These are phyloP conservation scores for Calonectria hawksworthii DNA, from an alignment of 2,329 filamentous ascomycete genomes.

Conservation along the genomic window DNA sequence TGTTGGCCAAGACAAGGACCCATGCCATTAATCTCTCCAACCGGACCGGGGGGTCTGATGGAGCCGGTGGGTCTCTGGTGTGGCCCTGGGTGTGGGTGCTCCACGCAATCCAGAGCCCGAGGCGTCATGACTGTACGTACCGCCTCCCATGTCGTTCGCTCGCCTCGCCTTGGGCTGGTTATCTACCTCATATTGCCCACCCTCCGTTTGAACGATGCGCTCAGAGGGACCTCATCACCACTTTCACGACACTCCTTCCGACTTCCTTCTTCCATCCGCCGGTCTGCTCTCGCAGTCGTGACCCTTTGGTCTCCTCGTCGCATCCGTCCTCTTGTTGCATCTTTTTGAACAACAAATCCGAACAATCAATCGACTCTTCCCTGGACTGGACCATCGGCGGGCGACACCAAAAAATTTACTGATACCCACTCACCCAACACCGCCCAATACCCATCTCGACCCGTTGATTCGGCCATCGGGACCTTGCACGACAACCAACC, in stretches of 20 bases:
- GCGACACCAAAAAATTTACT: conserved; percentile 25
- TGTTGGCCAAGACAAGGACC: conserved; percentile 51
- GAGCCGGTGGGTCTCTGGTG: conserved; percentile 45
- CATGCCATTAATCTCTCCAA: conserved; percentile 54
- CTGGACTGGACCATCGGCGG: conserved; percentile 30
- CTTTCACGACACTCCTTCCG: conserved; percentile 57
- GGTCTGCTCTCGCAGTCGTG: conserved; percentile 43
- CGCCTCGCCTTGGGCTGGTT: conserved; percentile 45
- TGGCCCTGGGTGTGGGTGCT: conserved; percentile 48
- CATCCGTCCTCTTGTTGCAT: conserved; percentile 32
- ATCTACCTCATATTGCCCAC: conserved; percentile 43
- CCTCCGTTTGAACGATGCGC: conserved; percentile 37
- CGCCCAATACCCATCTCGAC: conserved; percentile 52
- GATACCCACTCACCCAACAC: conserved; percentile 23
- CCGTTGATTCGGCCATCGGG: conserved; percentile 66
- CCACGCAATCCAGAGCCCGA: conserved; percentile 54
- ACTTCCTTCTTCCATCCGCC: conserved; percentile 40
- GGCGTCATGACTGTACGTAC: conserved; percentile 46
- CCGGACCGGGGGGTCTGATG: conserved; percentile 50
- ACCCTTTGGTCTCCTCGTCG: conserved; percentile 44
- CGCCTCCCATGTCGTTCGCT: conserved; percentile 37
- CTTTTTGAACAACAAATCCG: conserved; percentile 27
- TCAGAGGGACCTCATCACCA: conserved; percentile 45
- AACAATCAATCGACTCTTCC: conserved; percentile 22
- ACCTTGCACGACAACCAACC: conserved; percentile 32